phyloP scores from a whole-genome alignment of 23 red algal species.

The Gracilaria caudata region DNA sequence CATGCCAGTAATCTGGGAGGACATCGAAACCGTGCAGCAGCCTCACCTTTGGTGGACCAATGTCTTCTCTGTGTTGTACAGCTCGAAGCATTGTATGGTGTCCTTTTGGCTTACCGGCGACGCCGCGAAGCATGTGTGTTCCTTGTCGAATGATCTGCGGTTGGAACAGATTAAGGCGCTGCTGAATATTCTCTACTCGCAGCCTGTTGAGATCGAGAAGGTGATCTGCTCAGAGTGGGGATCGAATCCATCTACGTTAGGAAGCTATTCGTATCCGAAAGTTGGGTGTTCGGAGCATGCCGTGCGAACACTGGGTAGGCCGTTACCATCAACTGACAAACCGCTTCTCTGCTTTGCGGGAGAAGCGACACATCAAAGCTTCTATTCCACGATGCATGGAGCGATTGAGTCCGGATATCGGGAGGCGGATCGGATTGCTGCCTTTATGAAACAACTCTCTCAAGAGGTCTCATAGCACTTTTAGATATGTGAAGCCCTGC shows the following conservation, averaged over 20 bases:
- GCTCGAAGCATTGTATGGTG: slow-evolving; percentile 4
- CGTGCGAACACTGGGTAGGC: slow-evolving; percentile 10
- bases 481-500: neutral
- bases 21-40: neutral
- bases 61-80: slow-evolving; percentile 40
- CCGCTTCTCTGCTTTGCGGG: slow-evolving; percentile 44
- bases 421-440: slow-evolving; percentile 45
- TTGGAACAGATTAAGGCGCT: neutral
- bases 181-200: slow-evolving; percentile 8
- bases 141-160: neutral
- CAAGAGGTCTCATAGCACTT: neutral
- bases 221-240: slow-evolving; percentile 37
- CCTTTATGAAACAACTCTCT: neutral
- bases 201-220: slow-evolving; percentile 5
- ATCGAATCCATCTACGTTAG: slow-evolving; percentile 4
- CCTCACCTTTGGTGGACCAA: neutral
- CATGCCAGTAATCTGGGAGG: slow-evolving; percentile 42
- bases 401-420: slow-evolving; percentile 48
- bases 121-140: slow-evolving; percentile 18
- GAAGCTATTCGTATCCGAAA: slow-evolving; percentile 50
- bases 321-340: neutral
- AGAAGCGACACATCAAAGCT: slow-evolving; percentile 41
- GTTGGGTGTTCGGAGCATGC: slow-evolving; percentile 7
- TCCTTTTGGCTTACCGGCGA: slow-evolving; percentile 51
- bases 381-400: slow-evolving; percentile 54